A percentile compares a stretch with the other conserved stretches of the same genome.
phyloP scores from a whole-genome alignment of 306 rosid species.

The Arachis hypogaea region DNA sequence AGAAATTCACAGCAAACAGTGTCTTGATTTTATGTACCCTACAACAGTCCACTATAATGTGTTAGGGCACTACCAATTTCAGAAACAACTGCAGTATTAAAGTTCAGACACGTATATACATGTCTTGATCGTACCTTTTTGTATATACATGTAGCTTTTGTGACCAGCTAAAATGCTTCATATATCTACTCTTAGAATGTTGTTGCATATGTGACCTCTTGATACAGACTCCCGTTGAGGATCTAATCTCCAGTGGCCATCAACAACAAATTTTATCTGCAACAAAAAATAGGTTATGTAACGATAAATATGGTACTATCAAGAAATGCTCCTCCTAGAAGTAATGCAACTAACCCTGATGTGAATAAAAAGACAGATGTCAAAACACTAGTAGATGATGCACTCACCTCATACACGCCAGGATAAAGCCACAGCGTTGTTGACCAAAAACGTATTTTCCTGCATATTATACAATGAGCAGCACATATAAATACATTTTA shows the following conservation, averaged over 20 bases:
- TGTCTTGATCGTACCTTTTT: slow-evolving; percentile 23
- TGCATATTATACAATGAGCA: slow-evolving; percentile 45
- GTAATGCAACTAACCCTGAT: slow-evolving; percentile 16
- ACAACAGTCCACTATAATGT: slow-evolving; percentile 22
- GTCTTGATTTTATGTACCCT: slow-evolving; percentile 40
- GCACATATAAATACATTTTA: slow-evolving; percentile 30
- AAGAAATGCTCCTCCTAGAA: slow-evolving; percentile 13
- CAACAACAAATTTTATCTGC: slow-evolving; percentile 90
- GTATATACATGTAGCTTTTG: slow-evolving; percentile 32
- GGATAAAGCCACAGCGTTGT: slow-evolving; percentile 90
- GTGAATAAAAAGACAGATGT: background rate
- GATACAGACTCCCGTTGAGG: slow-evolving; percentile 66
- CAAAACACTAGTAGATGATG: slow-evolving; percentile 36
- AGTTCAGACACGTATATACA: background rate
- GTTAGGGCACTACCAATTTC: slow-evolving; percentile 8
- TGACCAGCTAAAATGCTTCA: slow-evolving; percentile 41
- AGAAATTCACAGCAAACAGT: slow-evolving; percentile 26
- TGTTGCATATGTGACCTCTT: slow-evolving; percentile 72
- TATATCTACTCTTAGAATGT: slow-evolving; percentile 72
- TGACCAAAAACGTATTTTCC: slow-evolving; percentile 75
- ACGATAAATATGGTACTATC: background rate
- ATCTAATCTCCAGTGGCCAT: slow-evolving; percentile 85
- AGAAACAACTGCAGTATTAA: slow-evolving; percentile 8
- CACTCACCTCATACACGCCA: slow-evolving; percentile 86
- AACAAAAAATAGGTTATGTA: slow-evolving; percentile 15